These are phyloP conservation scores for Cutaneotrichosporon arboriforme DNA, from an alignment of 1,284 basidiomycete genomes.

Conservation along the genomic window DNA sequence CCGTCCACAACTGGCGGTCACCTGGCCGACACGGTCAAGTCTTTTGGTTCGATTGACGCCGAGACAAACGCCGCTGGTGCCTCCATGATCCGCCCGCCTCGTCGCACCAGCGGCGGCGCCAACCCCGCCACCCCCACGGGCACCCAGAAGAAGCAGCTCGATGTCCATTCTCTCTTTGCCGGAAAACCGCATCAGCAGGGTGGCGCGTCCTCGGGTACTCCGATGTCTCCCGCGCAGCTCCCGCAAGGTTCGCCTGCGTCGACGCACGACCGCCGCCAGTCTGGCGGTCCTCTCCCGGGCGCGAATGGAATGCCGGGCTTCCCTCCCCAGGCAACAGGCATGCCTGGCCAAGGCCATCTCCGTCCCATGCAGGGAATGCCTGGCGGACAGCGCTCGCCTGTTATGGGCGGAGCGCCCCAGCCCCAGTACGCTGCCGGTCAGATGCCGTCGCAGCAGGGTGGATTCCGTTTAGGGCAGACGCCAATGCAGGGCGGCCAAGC, in stretches of 20 bases:
- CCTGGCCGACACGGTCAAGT: slow-evolving; percentile 56
- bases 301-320: slow-evolving; percentile 26
- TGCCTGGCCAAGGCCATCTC: slow-evolving; percentile 21
- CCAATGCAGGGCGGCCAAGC: slow-evolving; percentile 18
- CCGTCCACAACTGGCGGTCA: slow-evolving; percentile 46
- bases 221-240: slow-evolving; percentile 21
- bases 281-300: slow-evolving; percentile 23
- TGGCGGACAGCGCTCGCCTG: slow-evolving; percentile 32
- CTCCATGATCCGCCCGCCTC: slow-evolving; percentile 33
- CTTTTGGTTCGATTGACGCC: slow-evolving; percentile 68
- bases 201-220: slow-evolving; percentile 11
- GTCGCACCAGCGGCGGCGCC: slow-evolving; percentile 27
- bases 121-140: slow-evolving; percentile 15
- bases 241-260: slow-evolving; percentile 16
- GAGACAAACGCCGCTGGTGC: slow-evolving; percentile 45
- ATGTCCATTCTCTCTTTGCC: slow-evolving; percentile 38
- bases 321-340: slow-evolving; percentile 16
- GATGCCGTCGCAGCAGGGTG: slow-evolving; percentile 25
- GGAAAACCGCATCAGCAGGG: slow-evolving; percentile 31
- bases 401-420: slow-evolving; percentile 20
- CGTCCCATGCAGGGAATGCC: slow-evolving; percentile 28
- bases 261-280: slow-evolving; percentile 28
- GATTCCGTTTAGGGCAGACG: slow-evolving; percentile 21
- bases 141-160: slow-evolving; percentile 30
- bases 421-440: slow-evolving; percentile 14